Evolutionary conservation across 129 eudicot genomes (phyloP).

Genomic region (Pulicaria dysenterica): DNA sequence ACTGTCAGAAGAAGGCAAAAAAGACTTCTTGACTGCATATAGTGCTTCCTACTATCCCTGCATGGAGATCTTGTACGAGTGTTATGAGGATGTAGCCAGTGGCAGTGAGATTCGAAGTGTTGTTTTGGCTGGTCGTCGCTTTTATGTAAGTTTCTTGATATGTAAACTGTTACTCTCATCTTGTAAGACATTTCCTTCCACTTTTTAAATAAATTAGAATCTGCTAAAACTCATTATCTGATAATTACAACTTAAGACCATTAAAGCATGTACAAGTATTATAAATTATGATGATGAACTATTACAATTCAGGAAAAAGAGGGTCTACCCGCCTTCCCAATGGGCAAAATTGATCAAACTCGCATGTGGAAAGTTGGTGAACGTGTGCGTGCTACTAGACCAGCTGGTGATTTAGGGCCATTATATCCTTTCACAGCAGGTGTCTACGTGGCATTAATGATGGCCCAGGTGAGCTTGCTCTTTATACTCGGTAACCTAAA

Average conservation of each 20-base stretch:
- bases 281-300: not conserved
- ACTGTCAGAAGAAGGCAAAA: slow-evolving; percentile 75
- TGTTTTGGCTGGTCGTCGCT: slow-evolving; percentile 95
- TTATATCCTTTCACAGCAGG: slow-evolving; percentile 96
- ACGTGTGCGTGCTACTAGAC: slow-evolving; percentile 72
- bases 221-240: not conserved
- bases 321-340: slow-evolving; percentile 98
- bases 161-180: no score
- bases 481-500: no score
- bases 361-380: slow-evolving; percentile 99
- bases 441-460: slow-evolving; percentile 91
- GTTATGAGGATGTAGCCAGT: slow-evolving; percentile 96
- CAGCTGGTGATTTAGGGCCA: slow-evolving; percentile 86
- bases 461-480: slow-evolving; percentile 79
- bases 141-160: slow-evolving; percentile 58
- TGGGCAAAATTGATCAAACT: slow-evolving; percentile 97
- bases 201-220: not conserved
- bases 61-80: slow-evolving; percentile 93
- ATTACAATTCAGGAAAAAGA: slow-evolving; percentile 72
- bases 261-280: not conserved
- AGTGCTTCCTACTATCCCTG: slow-evolving; percentile 97
- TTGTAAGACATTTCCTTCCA: not conserved
- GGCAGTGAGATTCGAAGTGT: slow-evolving; percentile 97
- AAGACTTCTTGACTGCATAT: slow-evolving; percentile 80
- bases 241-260: not conserved